These are phyloP conservation scores for Ammopiptanthus mongolicus DNA, from an alignment of 306 rosid genomes.

Conservation along the genomic window DNA sequence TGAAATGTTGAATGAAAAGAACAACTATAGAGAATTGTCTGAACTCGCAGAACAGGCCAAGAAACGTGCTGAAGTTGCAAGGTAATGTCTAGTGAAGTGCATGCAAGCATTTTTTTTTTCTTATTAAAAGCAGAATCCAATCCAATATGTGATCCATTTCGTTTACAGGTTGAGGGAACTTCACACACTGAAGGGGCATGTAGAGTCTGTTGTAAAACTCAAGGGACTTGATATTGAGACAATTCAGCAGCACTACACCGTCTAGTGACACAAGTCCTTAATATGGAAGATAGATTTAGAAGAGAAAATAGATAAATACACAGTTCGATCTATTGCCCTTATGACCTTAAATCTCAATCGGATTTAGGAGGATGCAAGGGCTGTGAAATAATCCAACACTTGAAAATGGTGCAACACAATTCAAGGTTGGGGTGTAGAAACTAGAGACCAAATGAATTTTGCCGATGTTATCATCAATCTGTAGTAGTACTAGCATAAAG, in stretches of 20 bases:
- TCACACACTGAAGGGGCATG: conserved; percentile 86
- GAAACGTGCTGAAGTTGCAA: conserved; percentile 78
- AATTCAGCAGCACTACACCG: conserved; percentile 86
- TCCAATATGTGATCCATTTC: background rate
- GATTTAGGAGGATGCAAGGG: conserved; percentile 28
- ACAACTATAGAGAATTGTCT: conserved; percentile 52
- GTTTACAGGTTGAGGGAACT: conserved; percentile 75
- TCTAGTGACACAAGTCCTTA: conserved; percentile 23
- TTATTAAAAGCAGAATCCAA: background rate
- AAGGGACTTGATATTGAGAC: conserved; percentile 90
- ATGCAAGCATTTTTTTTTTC: background rate
- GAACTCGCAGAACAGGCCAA: conserved; percentile 85
- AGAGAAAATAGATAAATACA: conserved; percentile 13
- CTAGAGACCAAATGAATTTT: background rate
- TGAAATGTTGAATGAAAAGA: conserved; percentile 38
- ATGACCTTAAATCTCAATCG: conserved; percentile 8
- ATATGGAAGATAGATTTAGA: background rate
- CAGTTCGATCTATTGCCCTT: background rate
- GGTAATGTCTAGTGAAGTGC: conserved; percentile 26
- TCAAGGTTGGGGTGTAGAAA: conserved; percentile 26
- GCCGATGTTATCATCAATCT: conserved; percentile 2
- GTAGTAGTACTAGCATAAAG: background rate
- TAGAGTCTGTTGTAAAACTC: conserved; percentile 83
- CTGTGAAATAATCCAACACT: conserved; percentile 48
- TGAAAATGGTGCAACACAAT: conserved; percentile 24